phyloP scores from a whole-genome alignment of 352 stramenopile species.

The Phytophthora hybrid region DNA sequence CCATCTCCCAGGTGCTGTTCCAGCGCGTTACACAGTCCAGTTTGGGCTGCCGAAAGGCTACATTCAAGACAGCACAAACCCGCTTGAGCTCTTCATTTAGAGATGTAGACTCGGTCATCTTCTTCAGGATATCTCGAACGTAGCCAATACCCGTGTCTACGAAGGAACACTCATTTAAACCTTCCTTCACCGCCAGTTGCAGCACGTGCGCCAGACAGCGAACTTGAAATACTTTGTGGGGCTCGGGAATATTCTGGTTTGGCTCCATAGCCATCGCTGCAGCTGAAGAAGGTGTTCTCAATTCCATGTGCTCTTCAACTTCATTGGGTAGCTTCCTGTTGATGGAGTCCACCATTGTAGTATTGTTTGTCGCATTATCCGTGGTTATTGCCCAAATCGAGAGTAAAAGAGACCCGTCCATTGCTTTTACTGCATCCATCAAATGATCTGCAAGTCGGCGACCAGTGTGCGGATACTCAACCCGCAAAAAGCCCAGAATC shows the following conservation, averaged over 20 bases:
- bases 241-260: neutral
- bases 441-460: too few species aligned
- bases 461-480: too few species aligned
- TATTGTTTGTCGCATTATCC: constrained; percentile 4
- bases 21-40: constrained; percentile 13
- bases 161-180: constrained; percentile 4
- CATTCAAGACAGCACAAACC: constrained; percentile 5
- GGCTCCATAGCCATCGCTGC: neutral
- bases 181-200: constrained; percentile 19
- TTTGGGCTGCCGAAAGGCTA: constrained; percentile 2
- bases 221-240: constrained; percentile 7
- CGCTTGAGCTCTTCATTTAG: neutral
- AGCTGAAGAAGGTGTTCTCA: constrained; percentile 1
- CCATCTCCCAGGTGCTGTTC: constrained; percentile 24
- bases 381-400: neutral
- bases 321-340: neutral
- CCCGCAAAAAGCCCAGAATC: too few species aligned
- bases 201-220: constrained; percentile 21
- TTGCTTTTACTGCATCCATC: neutral
- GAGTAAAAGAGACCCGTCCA: neutral
- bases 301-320: neutral
- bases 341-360: neutral
- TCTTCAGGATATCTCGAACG: constrained; percentile 17
- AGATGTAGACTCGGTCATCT: neutral
- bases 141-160: constrained; percentile 11